Conservation (phyloP, 176 grass and related monocot species). For the Thalia dealbata region DNA sequence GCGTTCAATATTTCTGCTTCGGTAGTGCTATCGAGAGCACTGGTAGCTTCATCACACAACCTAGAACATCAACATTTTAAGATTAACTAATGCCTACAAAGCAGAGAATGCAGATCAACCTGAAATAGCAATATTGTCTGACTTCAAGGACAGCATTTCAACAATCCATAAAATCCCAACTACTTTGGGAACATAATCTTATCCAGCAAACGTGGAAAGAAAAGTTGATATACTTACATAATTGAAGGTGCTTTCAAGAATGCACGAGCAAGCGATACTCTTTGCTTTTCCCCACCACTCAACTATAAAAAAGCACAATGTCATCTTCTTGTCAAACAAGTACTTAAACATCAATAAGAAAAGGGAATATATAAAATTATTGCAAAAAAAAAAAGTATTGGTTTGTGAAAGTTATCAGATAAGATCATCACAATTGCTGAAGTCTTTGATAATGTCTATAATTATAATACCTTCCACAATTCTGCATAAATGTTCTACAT, state of each 20-base stretch:
- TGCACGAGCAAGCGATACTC: conserved; percentile 94
- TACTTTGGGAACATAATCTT: not conserved
- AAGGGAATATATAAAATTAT: not conserved
- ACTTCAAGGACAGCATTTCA: too few relatives aligned
- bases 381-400: not conserved
- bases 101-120: too few relatives aligned
- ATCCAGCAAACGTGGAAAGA: not conserved
- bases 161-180: too few relatives aligned
- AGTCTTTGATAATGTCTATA: too few relatives aligned
- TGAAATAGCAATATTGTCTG: too few relatives aligned
- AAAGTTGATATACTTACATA: conserved; percentile 48
- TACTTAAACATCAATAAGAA: conserved; percentile 5
- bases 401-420: not conserved
- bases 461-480: not conserved
- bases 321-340: conserved; percentile 21
- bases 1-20: conserved; percentile 91
- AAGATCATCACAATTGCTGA: not conserved
- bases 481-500: too few relatives aligned
- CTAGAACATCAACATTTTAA: conserved; percentile 12
- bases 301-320: conserved; percentile 42
- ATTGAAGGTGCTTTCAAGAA: conserved; percentile 96
- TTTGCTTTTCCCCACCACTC: conserved; percentile 98
- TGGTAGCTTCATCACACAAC: conserved; percentile 96
- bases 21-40: conserved; percentile 93
- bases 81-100: not conserved